Base-by-base conservation (phyloP, 495 filamentous ascomycete genomes). In the Aspergillus ellipticus region DNA sequence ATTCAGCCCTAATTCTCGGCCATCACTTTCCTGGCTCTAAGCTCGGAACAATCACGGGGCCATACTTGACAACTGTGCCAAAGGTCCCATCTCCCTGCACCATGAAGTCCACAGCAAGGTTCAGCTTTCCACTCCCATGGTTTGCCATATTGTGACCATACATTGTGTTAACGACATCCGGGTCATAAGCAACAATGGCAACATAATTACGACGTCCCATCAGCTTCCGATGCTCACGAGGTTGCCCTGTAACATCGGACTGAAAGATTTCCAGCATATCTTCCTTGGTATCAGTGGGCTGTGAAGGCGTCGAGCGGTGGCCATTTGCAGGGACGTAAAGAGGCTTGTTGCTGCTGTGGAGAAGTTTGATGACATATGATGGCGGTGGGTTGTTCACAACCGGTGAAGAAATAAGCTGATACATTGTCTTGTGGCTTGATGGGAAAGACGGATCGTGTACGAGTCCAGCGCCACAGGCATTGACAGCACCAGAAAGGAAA, bases 251-350 rank as follows among this genome's bases (percentile, higher is more conserved):
- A 16, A 93, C 89, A 62, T 98, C 94, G 7, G 81, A 86, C 67
- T 92, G 87, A 81, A 98, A 98, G 59, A 98, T 90, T 74, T 98
- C 94, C 85, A 97, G 92, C 94, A 98, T 98, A 67, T 98, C 94
- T 71, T 98, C 94, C 70, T 98, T 98, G 35, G 94, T 98, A 66
- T 98, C 94, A 20, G 72, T 73, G 0, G 76, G 75, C 21, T 73
- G 67, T 17, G 63, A 64, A 0, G 69, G 49, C 2, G 76, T 76
- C 17, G 84, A 88, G 58, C 89, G 87, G 67, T 95, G 88, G 17
- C 95, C 95, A 71, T 98, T 98, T 42, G 81, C 79, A 1, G 94
- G 95, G 28, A 98, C 74, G 68, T 97, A 98, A 28, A 97, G 82
- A 6, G 87, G 81, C 66, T 92, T 95, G 75, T 89, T 90, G 62